Percentiles rank a stretch among this genome's conserved stretches.
Evolutionary conservation across 768 basidiomycete genomes (phyloP).

Genomic region (Termitomyces sp.): DNA sequence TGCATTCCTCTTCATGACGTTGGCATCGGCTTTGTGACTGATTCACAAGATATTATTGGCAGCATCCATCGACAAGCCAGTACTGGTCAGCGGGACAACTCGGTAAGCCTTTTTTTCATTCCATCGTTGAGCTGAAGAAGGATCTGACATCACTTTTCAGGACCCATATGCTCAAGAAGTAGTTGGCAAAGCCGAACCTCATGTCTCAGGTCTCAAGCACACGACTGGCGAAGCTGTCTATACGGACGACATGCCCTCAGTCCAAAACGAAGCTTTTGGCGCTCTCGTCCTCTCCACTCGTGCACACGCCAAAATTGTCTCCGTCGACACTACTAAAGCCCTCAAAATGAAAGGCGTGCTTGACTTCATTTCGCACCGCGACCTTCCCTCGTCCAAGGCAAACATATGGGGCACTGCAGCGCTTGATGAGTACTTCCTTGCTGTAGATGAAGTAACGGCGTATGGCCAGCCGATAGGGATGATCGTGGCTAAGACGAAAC

Average conservation of each 20-base stretch:
- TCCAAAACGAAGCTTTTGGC: slow-evolving; percentile 10
- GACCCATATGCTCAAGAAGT: slow-evolving; percentile 16
- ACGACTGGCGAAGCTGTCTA: slow-evolving; percentile 13
- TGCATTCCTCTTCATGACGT: slow-evolving; percentile 4
- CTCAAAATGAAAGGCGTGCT: slow-evolving; percentile 10
- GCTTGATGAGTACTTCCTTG: slow-evolving; percentile 13
- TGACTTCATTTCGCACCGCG: slow-evolving; percentile 9
- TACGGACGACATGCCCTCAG: slow-evolving; percentile 11
- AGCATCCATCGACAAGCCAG: slow-evolving; percentile 9
- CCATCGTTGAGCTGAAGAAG: background rate
- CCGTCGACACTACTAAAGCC: slow-evolving; percentile 9
- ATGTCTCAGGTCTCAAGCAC: slow-evolving; percentile 14
- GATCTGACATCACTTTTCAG: background rate
- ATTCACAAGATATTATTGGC: slow-evolving; percentile 6
- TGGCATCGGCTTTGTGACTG: background rate
- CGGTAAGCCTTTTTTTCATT: background rate
- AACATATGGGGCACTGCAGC: slow-evolving; percentile 12
- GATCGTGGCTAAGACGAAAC: slow-evolving; percentile 11
- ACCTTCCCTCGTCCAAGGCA: slow-evolving; percentile 11
- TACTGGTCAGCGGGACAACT: slow-evolving; percentile 11
- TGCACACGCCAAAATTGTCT: slow-evolving; percentile 12
- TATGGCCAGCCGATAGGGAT: slow-evolving; percentile 13
- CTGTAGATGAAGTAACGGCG: slow-evolving; percentile 10
- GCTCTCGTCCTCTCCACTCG: slow-evolving; percentile 12
- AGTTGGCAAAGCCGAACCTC: slow-evolving; percentile 13